phyloP scores from a whole-genome alignment of 768 basidiomycete species.

The Phallus indusiatus region DNA sequence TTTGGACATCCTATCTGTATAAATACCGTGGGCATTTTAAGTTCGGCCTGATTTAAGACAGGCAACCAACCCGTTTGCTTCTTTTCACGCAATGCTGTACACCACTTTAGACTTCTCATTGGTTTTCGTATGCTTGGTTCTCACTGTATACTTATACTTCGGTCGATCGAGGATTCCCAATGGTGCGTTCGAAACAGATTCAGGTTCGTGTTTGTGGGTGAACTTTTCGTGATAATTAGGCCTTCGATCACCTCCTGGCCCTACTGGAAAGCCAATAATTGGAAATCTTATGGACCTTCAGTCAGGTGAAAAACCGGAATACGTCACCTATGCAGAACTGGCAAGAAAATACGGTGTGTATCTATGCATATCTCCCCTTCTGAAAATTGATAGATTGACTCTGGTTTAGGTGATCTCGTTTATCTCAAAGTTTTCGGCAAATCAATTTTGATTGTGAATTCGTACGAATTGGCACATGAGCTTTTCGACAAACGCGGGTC shows the following conservation, averaged over 20 bases:
- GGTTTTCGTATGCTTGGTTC: too few relatives aligned
- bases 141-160: too few relatives aligned
- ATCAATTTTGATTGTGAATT: slow-evolving; percentile 17
- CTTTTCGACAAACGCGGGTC: slow-evolving; percentile 19
- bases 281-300: neutral
- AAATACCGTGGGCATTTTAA: too few relatives aligned
- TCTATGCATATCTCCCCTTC: neutral
- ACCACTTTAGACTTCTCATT: too few relatives aligned
- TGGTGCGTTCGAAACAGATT: too few relatives aligned
- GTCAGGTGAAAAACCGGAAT: neutral
- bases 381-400: neutral
- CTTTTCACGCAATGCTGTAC: too few relatives aligned
- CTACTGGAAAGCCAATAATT: neutral
- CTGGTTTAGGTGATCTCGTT: slow-evolving; percentile 5
- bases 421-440: slow-evolving; percentile 2
- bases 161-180: too few relatives aligned
- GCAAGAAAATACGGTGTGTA: neutral
- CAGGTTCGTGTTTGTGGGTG: too few relatives aligned
- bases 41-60: too few relatives aligned
- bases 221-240: neutral
- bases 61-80: too few relatives aligned
- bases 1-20: neutral
- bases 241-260: neutral
- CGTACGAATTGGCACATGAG: slow-evolving; percentile 18
- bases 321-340: neutral